phyloP scores from a whole-genome alignment of 495 filamentous ascomycete species.

The Penicillium chermesinum region DNA sequence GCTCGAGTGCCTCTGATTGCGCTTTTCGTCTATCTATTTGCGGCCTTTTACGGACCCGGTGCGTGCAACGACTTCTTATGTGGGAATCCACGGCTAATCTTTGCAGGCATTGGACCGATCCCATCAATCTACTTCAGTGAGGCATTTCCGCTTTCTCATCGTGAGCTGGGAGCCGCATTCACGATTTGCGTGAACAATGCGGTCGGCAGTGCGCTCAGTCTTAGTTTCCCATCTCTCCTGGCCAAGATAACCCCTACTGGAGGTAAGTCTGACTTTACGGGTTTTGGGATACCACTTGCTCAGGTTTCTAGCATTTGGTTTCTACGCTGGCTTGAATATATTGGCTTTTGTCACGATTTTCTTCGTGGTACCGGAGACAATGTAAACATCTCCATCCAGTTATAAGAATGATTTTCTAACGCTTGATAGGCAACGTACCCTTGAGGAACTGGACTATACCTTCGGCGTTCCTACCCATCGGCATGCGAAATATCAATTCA shows the following conservation, averaged over 20 bases:
- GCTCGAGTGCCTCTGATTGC: slow-evolving; percentile 57
- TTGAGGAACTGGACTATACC: slow-evolving; percentile 78
- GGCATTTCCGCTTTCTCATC: slow-evolving; percentile 69
- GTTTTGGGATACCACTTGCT: slow-evolving; percentile 57
- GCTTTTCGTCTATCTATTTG: slow-evolving; percentile 61
- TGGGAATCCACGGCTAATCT: not conserved
- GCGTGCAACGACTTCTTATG: not conserved
- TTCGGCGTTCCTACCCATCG: slow-evolving; percentile 61
- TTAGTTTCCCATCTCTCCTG: slow-evolving; percentile 62
- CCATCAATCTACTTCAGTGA: slow-evolving; percentile 71
- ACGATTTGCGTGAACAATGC: slow-evolving; percentile 14
- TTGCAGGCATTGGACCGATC: slow-evolving; percentile 51
- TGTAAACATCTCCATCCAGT: too few species aligned
- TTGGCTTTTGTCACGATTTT: slow-evolving; percentile 66
- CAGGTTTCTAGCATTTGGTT: slow-evolving; percentile 41
- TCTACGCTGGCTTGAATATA: slow-evolving; percentile 56
- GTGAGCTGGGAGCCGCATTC: slow-evolving; percentile 28
- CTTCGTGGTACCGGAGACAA: slow-evolving; percentile 66
- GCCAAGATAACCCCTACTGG: slow-evolving; percentile 64
- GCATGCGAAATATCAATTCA: slow-evolving; percentile 59
- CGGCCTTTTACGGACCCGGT: slow-evolving; percentile 60
- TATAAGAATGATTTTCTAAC: too few species aligned
- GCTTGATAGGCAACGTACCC: slow-evolving; percentile 56
- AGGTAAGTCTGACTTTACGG: slow-evolving; percentile 50
- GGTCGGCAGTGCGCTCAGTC: slow-evolving; percentile 6